Conservation (phyloP, 2,329 filamentous ascomycete genomes). For the Ceratocystis cubensis region DNA sequence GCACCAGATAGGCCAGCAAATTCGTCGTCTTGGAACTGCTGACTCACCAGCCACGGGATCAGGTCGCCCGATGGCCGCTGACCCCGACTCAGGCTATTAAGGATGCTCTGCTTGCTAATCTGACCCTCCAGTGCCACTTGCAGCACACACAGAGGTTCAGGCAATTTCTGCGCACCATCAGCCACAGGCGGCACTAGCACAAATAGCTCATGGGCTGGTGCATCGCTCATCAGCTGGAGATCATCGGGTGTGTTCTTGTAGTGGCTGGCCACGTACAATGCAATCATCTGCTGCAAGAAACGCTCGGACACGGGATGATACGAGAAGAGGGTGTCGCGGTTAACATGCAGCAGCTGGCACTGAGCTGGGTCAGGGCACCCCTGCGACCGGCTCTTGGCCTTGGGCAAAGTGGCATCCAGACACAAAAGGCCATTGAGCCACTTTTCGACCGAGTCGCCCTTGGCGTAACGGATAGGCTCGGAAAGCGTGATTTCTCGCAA, state of each 20-base stretch:
- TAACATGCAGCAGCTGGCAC: conserved; percentile 86
- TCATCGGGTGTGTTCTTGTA: conserved; percentile 99
- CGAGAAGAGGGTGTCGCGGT: conserved; percentile 93
- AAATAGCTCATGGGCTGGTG: conserved; percentile 89
- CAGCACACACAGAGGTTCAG: conserved; percentile 87
- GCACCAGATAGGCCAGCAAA: conserved; percentile 90
- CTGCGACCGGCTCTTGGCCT: conserved; percentile 55
- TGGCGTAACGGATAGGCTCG: conserved; percentile 88
- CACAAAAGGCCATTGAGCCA: conserved; percentile 94
- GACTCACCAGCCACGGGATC: conserved; percentile 93
- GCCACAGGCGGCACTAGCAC: conserved; percentile 80
- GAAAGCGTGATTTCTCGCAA: conserved; percentile 83
- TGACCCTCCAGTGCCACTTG: conserved; percentile 90
- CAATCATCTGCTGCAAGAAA: conserved; percentile 96
- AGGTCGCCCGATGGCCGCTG: conserved; percentile 82
- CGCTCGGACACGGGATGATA: conserved; percentile 96
- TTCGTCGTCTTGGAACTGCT: conserved; percentile 96
- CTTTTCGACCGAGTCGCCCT: conserved; percentile 82
- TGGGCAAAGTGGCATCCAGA: conserved; percentile 80
- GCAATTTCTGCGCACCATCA: conserved; percentile 63
- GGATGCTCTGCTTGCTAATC: conserved; percentile 84
- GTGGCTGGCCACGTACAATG: conserved; percentile 88
- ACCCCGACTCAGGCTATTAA: conserved; percentile 79
- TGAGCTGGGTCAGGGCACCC: conserved; percentile 82
- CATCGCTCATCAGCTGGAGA: conserved; percentile 96